phyloP scores from a whole-genome alignment of 208 protist genomes.

The Trypanosoma rangeli region DNA sequence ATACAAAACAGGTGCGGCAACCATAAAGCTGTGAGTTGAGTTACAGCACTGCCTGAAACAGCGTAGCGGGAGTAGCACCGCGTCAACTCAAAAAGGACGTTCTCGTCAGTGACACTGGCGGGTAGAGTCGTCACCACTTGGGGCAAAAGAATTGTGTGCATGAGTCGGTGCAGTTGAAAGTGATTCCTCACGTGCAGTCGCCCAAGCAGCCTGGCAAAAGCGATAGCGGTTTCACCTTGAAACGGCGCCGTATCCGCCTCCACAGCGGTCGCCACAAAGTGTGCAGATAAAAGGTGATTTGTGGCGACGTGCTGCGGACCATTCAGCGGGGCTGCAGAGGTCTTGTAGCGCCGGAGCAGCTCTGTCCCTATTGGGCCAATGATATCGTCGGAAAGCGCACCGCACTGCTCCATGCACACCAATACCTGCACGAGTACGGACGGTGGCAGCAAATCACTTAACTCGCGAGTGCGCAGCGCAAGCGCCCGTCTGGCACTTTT shows the following conservation, averaged over 20 bases:
- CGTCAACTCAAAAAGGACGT: constrained; percentile 22
- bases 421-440: constrained; percentile 40
- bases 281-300: constrained; percentile 38
- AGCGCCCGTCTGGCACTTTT: constrained; percentile 42
- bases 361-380: constrained; percentile 54
- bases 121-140: constrained; percentile 39
- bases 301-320: constrained; percentile 29
- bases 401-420: constrained; percentile 54
- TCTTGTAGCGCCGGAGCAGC: constrained; percentile 27
- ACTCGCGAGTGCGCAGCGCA: constrained; percentile 44
- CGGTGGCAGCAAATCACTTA: constrained; percentile 35
- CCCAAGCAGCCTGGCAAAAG: constrained; percentile 57
- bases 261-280: constrained; percentile 22
- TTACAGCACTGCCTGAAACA: constrained; percentile 58
- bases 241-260: constrained; percentile 19
- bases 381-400: constrained; percentile 70
- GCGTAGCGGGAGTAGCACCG: constrained; percentile 47
- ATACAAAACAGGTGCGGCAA: constrained; percentile 29
- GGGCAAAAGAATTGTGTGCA: constrained; percentile 71
- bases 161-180: constrained; percentile 69
- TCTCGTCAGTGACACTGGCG: constrained; percentile 2
- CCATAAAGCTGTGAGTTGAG: constrained; percentile 58
- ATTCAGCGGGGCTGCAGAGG: neutral
- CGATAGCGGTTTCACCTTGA: constrained; percentile 32
- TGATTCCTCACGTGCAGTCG: constrained; percentile 46